Conservation (phyloP, 345 rosid genomes). For the Populus alba region DNA sequence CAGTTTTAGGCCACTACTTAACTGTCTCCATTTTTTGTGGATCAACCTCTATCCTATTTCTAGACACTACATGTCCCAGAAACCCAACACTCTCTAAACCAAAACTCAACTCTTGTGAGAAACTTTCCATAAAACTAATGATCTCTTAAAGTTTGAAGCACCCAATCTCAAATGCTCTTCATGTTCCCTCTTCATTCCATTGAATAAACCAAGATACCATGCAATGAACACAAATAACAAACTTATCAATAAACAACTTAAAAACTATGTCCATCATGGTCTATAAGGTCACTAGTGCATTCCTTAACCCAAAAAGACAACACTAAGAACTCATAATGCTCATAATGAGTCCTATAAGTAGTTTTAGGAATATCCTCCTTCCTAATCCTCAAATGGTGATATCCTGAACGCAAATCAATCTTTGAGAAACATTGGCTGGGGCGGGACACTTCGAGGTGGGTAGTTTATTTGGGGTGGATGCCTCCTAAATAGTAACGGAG, state of each 20-base stretch:
- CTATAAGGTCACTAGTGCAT: neutral
- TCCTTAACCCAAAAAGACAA: neutral
- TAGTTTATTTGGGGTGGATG: neutral
- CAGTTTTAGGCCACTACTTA: neutral
- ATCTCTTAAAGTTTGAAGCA: neutral
- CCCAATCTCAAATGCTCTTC: neutral
- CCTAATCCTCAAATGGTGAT: no score
- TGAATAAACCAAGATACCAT: neutral
- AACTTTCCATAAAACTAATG: neutral
- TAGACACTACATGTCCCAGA: neutral
- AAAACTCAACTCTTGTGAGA: neutral
- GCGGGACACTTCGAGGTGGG: neutral
- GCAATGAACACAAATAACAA: no score
- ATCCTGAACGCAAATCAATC: neutral
- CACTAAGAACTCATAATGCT: no score
- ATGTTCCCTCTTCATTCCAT: neutral
- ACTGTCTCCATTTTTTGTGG: neutral
- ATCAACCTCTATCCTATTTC: no score
- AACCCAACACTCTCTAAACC: neutral
- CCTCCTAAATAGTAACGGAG: neutral
- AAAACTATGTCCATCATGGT: neutral
- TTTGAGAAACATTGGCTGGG: neutral
- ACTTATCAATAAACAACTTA: no score
- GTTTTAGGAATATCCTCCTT: no score
- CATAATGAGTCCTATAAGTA: no score